These are phyloP conservation scores for Phoma sp. DNA, from an alignment of 2,329 filamentous ascomycete species.

Conservation along the genomic window DNA sequence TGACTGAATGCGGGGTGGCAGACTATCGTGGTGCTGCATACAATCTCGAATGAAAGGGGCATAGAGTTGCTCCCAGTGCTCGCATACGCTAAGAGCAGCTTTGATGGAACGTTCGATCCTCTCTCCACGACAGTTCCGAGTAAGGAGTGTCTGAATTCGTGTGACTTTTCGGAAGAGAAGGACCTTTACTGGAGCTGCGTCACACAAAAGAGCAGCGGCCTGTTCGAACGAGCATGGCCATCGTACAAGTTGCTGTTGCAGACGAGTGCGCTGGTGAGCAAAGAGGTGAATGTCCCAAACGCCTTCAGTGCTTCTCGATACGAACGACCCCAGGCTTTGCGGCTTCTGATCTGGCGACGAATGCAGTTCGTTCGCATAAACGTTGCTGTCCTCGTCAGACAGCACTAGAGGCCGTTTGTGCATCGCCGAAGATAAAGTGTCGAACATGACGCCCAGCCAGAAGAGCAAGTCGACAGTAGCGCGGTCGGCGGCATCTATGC, in stretches of 20 bases:
- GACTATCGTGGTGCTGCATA: constrained; percentile 56
- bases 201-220: constrained; percentile 57
- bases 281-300: constrained; percentile 52
- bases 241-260: constrained; percentile 35
- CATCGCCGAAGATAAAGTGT: constrained; percentile 63
- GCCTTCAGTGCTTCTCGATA: constrained; percentile 10
- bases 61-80: constrained; percentile 62
- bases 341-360: constrained; percentile 9
- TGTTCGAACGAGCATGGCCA: constrained; percentile 64
- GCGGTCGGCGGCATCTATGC: constrained; percentile 45
- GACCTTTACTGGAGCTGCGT: constrained; percentile 65
- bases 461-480: constrained; percentile 62
- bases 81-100: constrained; percentile 58
- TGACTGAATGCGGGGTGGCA: constrained; percentile 62
- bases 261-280: constrained; percentile 36
- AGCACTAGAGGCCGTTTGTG: constrained; percentile 55
- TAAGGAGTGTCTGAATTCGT: constrained; percentile 61
- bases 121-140: constrained; percentile 47
- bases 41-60: constrained; percentile 61
- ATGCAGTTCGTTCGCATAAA: constrained; percentile 28
- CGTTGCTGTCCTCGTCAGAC: constrained; percentile 55
- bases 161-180: constrained; percentile 64
- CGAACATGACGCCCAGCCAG: constrained; percentile 66
- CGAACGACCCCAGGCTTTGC: not conserved
- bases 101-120: constrained; percentile 58